These are phyloP conservation scores for Trichophyton simii DNA, from an alignment of 2,329 filamentous ascomycete species.

Conservation along the genomic window DNA sequence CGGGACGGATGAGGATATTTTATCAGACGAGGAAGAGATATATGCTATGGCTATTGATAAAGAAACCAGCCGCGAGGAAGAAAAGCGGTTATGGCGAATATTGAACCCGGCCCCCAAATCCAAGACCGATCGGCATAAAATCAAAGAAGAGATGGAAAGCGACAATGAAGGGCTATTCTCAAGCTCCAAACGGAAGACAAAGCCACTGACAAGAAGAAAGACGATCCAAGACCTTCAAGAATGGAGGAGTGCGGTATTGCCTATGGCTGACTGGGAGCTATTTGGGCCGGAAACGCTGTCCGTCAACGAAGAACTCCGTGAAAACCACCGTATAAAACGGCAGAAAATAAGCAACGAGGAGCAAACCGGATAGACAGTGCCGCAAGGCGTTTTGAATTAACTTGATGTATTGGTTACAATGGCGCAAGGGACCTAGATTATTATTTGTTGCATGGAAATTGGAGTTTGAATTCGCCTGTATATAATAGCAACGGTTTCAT, in stretches of 20 bases:
- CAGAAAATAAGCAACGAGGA: neutral
- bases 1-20: slow-evolving; percentile 11
- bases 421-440: no score
- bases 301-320: slow-evolving; percentile 20
- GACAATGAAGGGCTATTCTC: slow-evolving; percentile 14
- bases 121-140: slow-evolving; percentile 3
- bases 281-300: slow-evolving; percentile 21
- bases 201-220: slow-evolving; percentile 22
- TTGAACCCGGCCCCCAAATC: slow-evolving; percentile 23
- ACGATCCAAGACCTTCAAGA: slow-evolving; percentile 27
- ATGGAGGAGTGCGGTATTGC: slow-evolving; percentile 38
- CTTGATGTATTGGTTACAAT: no score
- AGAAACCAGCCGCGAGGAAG: slow-evolving; percentile 33
- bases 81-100: slow-evolving; percentile 33
- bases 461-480: neutral
- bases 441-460: neutral
- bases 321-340: slow-evolving; percentile 21
- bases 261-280: slow-evolving; percentile 41
- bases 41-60: slow-evolving; percentile 40
- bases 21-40: slow-evolving; percentile 27
- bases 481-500: no score
- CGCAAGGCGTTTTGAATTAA: no score
- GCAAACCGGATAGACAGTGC: neutral
- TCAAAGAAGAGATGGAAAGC: slow-evolving; percentile 11
- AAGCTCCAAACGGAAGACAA: slow-evolving; percentile 6